phyloP scores from a whole-genome alignment of 768 basidiomycete genomes.

The Lanmaoa rubissima region DNA sequence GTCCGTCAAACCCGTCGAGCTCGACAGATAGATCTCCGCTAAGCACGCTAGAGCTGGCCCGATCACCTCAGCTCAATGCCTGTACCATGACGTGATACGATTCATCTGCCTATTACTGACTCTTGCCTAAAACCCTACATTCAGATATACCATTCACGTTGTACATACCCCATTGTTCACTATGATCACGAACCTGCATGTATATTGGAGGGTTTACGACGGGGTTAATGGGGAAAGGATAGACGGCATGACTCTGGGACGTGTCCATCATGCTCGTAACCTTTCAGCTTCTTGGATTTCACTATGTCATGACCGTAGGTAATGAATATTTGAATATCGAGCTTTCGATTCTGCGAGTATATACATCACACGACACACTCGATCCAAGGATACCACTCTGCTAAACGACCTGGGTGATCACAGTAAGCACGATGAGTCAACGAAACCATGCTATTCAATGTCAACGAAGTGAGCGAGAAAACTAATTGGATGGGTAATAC shows the following conservation, averaged over 20 bases:
- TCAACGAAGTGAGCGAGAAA: background rate
- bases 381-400: too few relatives aligned
- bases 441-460: too few relatives aligned
- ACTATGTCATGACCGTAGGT: background rate
- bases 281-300: background rate
- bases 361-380: too few relatives aligned
- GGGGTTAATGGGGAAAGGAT: background rate
- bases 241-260: background rate
- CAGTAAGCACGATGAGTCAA: too few relatives aligned
- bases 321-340: too few relatives aligned
- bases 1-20: background rate
- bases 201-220: background rate
- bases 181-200: background rate
- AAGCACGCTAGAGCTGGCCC: background rate
- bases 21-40: background rate
- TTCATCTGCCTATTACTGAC: background rate
- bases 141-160: slow-evolving; percentile 16
- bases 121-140: background rate
- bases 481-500: background rate
- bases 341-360: too few relatives aligned
- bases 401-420: too few relatives aligned
- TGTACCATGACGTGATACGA: background rate
- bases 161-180: slow-evolving; percentile 15
- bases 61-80: background rate
- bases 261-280: background rate